Evolutionary conservation across 1,139 yeast species (phyloP).

Genomic region (Yamadazyma atlantica): DNA sequence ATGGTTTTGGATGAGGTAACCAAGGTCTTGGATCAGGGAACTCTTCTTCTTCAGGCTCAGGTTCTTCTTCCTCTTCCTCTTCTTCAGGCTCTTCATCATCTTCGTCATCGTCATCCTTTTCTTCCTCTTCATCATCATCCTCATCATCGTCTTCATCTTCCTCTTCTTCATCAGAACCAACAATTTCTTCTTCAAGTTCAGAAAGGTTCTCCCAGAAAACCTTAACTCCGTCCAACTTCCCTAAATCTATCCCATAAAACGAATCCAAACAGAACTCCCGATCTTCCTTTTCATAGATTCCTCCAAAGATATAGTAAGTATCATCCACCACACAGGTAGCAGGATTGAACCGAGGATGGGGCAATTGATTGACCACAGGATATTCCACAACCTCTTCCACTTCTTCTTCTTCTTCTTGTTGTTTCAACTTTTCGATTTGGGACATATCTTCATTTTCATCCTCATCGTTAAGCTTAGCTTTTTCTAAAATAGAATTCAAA

Average conservation of each 20-base stretch:
- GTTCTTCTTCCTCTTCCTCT: constrained; percentile 59
- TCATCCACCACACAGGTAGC: constrained; percentile 86
- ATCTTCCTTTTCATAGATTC: constrained; percentile 86
- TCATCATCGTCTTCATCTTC: constrained; percentile 60
- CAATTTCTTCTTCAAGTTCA: constrained; percentile 29
- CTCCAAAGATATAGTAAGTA: constrained; percentile 83
- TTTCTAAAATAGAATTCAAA: constrained; percentile 70
- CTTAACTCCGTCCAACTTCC: constrained; percentile 83
- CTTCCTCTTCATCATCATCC: constrained; percentile 67
- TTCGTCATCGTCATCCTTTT: constrained; percentile 49
- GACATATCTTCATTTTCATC: constrained; percentile 39
- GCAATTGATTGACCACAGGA: constrained; percentile 61
- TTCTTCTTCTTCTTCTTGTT: constrained; percentile 37
- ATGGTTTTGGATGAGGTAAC: constrained; percentile 97
- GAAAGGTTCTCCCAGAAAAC: constrained; percentile 86
- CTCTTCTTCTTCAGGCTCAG: constrained; percentile 61
- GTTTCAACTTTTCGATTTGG: constrained; percentile 40
- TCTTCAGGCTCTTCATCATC: constrained; percentile 51
- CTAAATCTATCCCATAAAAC: constrained; percentile 81
- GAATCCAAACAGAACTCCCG: constrained; percentile 82
- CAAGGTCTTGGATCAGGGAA: constrained; percentile 92
- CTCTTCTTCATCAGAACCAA: constrained; percentile 43
- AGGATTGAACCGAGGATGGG: constrained; percentile 89
- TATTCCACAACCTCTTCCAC: constrained; percentile 43
- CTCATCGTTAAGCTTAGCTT: constrained; percentile 63